These are phyloP conservation scores for Auricularia cornea DNA, from an alignment of 768 basidiomycete species.

Conservation along the genomic window DNA sequence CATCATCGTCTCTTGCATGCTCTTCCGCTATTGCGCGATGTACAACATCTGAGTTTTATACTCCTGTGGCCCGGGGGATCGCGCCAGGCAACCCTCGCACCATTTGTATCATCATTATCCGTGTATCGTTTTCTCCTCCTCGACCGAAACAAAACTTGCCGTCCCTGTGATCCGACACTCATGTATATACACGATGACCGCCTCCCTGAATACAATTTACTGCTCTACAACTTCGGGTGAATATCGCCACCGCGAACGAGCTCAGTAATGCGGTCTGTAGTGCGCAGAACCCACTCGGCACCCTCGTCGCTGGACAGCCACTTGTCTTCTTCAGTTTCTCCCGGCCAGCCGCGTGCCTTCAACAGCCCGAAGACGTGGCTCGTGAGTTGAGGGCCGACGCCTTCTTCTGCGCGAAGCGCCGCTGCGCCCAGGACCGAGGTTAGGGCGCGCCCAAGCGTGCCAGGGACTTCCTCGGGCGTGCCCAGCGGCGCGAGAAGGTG, in stretches of 20 bases:
- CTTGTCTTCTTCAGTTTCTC: conserved; percentile 57
- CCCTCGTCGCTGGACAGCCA: conserved; percentile 85
- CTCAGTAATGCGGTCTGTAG: conserved; percentile 73
- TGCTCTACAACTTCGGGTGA: conserved; percentile 48
- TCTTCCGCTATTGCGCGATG: conserved; percentile 43
- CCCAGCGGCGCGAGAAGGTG: conserved; percentile 63
- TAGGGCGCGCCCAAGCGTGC: conserved; percentile 76
- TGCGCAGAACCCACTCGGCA: conserved; percentile 80
- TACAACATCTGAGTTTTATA: neutral
- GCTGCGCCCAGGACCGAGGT: conserved; percentile 81
- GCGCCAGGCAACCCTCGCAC: neutral
- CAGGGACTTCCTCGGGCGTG: conserved; percentile 48
- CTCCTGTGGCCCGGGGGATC: neutral
- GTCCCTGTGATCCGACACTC: neutral
- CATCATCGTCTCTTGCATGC: conserved; percentile 76
- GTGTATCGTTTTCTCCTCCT: neutral
- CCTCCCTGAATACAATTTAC: neutral
- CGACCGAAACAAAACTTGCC: conserved; percentile 10
- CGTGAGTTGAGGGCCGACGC: conserved; percentile 78
- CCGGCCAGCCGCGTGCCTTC: conserved; percentile 59
- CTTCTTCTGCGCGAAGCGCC: conserved; percentile 73
- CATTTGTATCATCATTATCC: neutral
- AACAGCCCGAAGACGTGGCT: conserved; percentile 88
- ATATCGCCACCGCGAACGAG: conserved; percentile 46
- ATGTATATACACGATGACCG: neutral